Base-by-base conservation (phyloP, 2,329 filamentous ascomycete species). In the Cadophora malorum region DNA sequence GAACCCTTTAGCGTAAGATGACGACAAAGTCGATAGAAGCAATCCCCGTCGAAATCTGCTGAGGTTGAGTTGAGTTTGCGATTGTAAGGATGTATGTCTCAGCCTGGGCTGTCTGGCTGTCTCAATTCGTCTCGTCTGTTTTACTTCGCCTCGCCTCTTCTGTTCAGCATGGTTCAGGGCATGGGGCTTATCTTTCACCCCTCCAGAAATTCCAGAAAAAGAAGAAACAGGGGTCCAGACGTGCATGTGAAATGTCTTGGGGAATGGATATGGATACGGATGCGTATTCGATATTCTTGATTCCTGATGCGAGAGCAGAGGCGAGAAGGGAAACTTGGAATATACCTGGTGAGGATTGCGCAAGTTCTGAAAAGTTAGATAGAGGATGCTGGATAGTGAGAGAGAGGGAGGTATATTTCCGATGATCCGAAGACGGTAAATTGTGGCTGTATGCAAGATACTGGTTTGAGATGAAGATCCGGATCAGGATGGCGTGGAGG, bases 1-100 rank as follows among this genome's bases (percentile, higher is more conserved):
- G 55, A 35, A 23, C 31, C 4, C 19, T 21, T 6, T 28, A 23
- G 45, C 6, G 50, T 31, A 25, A 53, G 50, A 53, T 53, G 50
- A 53, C 50, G 50, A 53, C 23, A 31, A 53, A 28, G 5, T 16
- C 45, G 50, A 31, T 53, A 53, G 23, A 25, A 3, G 45, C 12
- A 3, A 53, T 53, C 50, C 50, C 23, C 2, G 50, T 53, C 25
- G 23, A 31, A 38, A 38, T 59, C 33, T 38, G 55, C 16, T 52
- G 60, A 63, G 60, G 41, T 52, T 63, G 60, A 35, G 45, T 49
- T 49, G 45, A 49, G 45, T 49, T 53, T 53, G 58, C 38, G 41
- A 63, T 63, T 21, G 41, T 50, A 31, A 21, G 60, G 60, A 63
- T 63, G 60, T 52, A 52, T 28, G 41, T 63, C 25, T 63, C 41